phyloP scores from a whole-genome alignment of 2,329 filamentous ascomycete species.

The Atkinsonella texensis region DNA sequence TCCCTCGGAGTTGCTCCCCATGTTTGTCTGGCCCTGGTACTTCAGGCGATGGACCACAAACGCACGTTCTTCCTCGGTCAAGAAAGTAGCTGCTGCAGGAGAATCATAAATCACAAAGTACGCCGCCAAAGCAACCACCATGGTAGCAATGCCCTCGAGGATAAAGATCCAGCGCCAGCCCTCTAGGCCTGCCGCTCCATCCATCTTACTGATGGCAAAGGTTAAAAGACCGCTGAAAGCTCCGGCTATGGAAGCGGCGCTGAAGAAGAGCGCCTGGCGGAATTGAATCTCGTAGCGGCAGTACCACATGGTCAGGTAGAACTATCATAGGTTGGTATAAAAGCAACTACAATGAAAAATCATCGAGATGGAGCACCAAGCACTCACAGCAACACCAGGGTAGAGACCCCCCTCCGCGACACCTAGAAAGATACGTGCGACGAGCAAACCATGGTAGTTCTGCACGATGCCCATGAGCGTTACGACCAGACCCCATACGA shows the following conservation, averaged over 20 bases:
- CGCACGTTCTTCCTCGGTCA: conserved; percentile 56
- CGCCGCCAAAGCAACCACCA: conserved; percentile 51
- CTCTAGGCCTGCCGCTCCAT: conserved; percentile 45
- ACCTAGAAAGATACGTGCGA: conserved; percentile 46
- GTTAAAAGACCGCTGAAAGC: conserved; percentile 65
- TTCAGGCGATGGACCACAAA: conserved; percentile 61
- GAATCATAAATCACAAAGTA: conserved; percentile 72
- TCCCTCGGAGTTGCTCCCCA: conserved; percentile 5
- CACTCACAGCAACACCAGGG: conserved; percentile 43
- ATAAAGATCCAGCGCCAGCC: conserved; percentile 59
- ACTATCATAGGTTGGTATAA: conserved; percentile 15
- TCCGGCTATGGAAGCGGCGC: conserved; percentile 66
- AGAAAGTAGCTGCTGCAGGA: conserved; percentile 64
- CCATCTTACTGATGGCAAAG: conserved; percentile 58
- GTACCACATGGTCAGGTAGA: conserved; percentile 48
- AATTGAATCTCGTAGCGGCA: conserved; percentile 43
- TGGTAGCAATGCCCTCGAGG: conserved; percentile 57
- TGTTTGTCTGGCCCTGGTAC: conserved; percentile 38
- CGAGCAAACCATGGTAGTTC: conserved; percentile 33
- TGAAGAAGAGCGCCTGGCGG: conserved; percentile 65
- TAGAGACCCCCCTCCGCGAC: conserved; percentile 57
- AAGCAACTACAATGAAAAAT: neutral
- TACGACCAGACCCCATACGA: conserved; percentile 40
- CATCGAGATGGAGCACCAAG: neutral
- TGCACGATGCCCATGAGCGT: conserved; percentile 41